A percentile compares a stretch with the other conserved stretches of the same genome.
These are phyloP conservation scores for Favolaschia claudopus DNA, from an alignment of 768 basidiomycete genomes.

Conservation along the genomic window DNA sequence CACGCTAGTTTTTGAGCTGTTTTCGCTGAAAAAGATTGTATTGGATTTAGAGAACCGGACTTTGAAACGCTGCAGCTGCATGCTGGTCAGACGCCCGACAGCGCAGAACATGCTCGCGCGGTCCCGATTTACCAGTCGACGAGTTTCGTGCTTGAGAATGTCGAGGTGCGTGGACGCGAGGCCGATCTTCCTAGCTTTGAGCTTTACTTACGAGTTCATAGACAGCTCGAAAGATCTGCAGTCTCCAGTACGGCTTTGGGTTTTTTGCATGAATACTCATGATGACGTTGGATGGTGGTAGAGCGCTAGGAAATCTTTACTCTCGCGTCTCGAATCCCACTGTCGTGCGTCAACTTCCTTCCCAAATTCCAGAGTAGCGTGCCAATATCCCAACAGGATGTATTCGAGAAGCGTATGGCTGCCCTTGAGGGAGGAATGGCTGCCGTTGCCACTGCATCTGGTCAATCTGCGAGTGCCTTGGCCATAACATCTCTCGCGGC, in stretches of 20 bases:
- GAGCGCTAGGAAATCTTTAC: conserved; percentile 58
- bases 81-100: conserved; percentile 62
- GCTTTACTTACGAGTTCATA: background rate
- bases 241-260: background rate
- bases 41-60: conserved; percentile 45
- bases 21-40: conserved; percentile 4
- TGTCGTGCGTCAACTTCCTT: conserved; percentile 44
- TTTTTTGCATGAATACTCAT: background rate
- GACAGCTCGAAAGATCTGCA: conserved; percentile 4
- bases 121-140: conserved; percentile 69
- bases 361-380: background rate
- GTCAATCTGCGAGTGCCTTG: conserved; percentile 70
- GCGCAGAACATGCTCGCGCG: conserved; percentile 64
- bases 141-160: conserved; percentile 64
- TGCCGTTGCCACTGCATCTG: conserved; percentile 65
- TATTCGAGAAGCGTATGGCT: conserved; percentile 72
- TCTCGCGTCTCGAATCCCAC: conserved; percentile 66
- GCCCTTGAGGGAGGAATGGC: conserved; percentile 70
- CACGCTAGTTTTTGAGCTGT: conserved; percentile 31
- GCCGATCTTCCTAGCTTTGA: background rate
- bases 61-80: conserved; percentile 73
- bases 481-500: conserved; percentile 59
- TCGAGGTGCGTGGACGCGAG: conserved; percentile 43
- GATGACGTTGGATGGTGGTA: conserved; percentile 8
- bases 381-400: conserved; percentile 46